A percentile compares a stretch with the other conserved stretches of the same genome.
phyloP scores from a whole-genome alignment of 805 yeast genomes.

The Wickerhamomyces strasburgensis region DNA sequence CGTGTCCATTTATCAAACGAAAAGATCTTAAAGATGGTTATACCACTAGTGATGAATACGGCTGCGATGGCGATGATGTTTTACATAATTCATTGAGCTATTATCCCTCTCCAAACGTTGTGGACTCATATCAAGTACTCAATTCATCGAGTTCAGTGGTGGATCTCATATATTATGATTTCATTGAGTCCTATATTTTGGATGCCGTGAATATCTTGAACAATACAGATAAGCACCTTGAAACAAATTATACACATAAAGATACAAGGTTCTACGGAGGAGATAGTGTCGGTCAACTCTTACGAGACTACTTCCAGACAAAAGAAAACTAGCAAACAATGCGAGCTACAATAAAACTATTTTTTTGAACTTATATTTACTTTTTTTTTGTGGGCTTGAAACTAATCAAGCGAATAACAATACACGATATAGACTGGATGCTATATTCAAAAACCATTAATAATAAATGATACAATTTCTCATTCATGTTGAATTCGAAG shows the following conservation, averaged over 20 bases:
- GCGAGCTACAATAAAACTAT: conserved; percentile 1
- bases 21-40: conserved; percentile 55
- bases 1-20: conserved; percentile 14
- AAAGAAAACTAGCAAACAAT: conserved; percentile 26
- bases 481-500: neutral
- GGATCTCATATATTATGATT: conserved; percentile 77
- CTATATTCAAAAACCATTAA: neutral
- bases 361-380: conserved; percentile 5
- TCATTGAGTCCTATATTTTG: conserved; percentile 51
- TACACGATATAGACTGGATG: conserved; percentile 13
- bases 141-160: conserved; percentile 32
- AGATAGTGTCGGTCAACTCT: conserved; percentile 38
- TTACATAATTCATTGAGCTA: conserved; percentile 53
- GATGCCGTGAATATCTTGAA: conserved; percentile 37
- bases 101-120: conserved; percentile 73
- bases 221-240: conserved; percentile 1
- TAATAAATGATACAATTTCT: neutral
- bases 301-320: conserved; percentile 35
- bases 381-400: conserved; percentile 11
- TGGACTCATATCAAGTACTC: conserved; percentile 41
- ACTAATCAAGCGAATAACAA: conserved; percentile 20
- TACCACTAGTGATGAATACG: conserved; percentile 79
- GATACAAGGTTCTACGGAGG: conserved; percentile 38
- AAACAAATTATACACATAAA: conserved; percentile 28
- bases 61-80: conserved; percentile 83